Evolutionary conservation across 805 yeast species (phyloP).

Genomic region (Ogataea naganishii): DNA sequence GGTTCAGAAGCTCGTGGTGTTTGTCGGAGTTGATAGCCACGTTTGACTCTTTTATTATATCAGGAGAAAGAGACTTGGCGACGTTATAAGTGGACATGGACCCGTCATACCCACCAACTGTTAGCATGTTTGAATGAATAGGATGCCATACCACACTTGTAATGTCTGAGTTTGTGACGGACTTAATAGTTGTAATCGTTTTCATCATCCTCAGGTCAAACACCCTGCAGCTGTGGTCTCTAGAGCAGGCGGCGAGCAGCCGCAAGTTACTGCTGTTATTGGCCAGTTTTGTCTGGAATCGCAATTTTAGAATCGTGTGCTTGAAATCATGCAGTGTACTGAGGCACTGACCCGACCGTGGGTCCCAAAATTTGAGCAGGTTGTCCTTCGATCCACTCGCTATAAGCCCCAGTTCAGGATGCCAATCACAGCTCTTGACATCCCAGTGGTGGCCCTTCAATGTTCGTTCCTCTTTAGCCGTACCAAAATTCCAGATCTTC

Average conservation of each 20-base stretch:
- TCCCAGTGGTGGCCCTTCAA: slow-evolving; percentile 98
- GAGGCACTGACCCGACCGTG: slow-evolving; percentile 66
- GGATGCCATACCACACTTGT: slow-evolving; percentile 93
- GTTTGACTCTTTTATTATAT: slow-evolving; percentile 6
- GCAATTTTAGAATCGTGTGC: slow-evolving; percentile 82
- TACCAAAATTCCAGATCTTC: slow-evolving; percentile 92
- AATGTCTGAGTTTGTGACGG: slow-evolving; percentile 68
- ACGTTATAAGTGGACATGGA: slow-evolving; percentile 68
- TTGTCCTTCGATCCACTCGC: slow-evolving; percentile 96
- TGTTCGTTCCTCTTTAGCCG: slow-evolving; percentile 71
- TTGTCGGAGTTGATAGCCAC: slow-evolving; percentile 3
- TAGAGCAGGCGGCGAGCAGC: slow-evolving; percentile 74
- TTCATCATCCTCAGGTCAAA: slow-evolving; percentile 85
- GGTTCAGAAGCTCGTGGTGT: slow-evolving; percentile 36
- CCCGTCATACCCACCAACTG: slow-evolving; percentile 89
- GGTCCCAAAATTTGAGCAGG: slow-evolving; percentile 92
- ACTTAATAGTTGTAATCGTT: slow-evolving; percentile 63
- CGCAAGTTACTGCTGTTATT: slow-evolving; percentile 59
- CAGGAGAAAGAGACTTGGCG: slow-evolving; percentile 39
- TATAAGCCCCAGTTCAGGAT: slow-evolving; percentile 74
- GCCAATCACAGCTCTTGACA: slow-evolving; percentile 97
- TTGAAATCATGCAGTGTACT: slow-evolving; percentile 86
- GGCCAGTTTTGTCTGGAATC: slow-evolving; percentile 72
- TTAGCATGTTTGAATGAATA: slow-evolving; percentile 63
- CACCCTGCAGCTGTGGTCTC: slow-evolving; percentile 82